A percentile compares a stretch with the other conserved stretches of the same genome.
These are phyloP conservation scores for Acarospora socialis DNA, from an alignment of 2,329 filamentous ascomycete species.

Conservation along the genomic window DNA sequence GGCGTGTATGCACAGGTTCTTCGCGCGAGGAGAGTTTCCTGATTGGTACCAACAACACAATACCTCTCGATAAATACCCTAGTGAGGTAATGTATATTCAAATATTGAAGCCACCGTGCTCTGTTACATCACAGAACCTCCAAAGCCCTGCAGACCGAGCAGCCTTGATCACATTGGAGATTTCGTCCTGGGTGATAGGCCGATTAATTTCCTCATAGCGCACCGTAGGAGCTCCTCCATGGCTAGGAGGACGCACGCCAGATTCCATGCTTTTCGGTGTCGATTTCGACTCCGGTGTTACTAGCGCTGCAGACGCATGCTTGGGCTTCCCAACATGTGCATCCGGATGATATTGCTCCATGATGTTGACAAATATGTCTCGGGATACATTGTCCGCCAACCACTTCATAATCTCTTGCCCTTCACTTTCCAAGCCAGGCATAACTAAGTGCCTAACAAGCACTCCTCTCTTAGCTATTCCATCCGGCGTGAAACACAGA, in stretches of 20 bases:
- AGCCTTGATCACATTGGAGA: slow-evolving; percentile 50
- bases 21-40: no score
- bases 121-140: slow-evolving; percentile 57
- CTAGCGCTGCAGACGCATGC: slow-evolving; percentile 21
- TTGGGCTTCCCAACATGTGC: slow-evolving; percentile 65
- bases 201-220: slow-evolving; percentile 69
- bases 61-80: no score
- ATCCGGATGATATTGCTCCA: slow-evolving; percentile 76
- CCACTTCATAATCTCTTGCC: slow-evolving; percentile 59
- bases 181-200: slow-evolving; percentile 48
- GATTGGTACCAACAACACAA: no score
- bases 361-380: slow-evolving; percentile 71
- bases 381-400: slow-evolving; percentile 56
- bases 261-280: slow-evolving; percentile 24
- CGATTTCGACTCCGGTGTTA: slow-evolving; percentile 17
- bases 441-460: slow-evolving; percentile 71
- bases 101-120: slow-evolving; percentile 41
- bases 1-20: no score
- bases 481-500: slow-evolving; percentile 66
- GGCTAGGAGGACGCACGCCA: neutral
- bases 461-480: slow-evolving; percentile 64
- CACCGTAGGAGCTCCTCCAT: slow-evolving; percentile 22
- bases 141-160: slow-evolving; percentile 60
- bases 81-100: no score
- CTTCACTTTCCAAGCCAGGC: slow-evolving; percentile 65